These are phyloP conservation scores for Rosa persica DNA, from an alignment of 306 rosid genomes.

Conservation along the genomic window DNA sequence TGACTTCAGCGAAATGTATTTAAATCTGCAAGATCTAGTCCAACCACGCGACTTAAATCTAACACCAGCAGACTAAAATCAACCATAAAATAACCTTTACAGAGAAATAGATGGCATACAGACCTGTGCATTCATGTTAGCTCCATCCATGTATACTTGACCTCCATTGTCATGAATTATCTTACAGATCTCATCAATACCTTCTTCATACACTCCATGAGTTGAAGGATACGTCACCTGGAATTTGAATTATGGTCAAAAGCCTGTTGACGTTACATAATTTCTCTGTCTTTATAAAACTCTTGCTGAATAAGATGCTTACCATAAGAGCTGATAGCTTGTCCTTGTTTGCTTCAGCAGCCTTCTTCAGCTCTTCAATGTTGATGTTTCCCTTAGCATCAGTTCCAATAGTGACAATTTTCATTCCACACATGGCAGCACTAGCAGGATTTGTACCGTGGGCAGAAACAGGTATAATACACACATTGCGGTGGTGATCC, in stretches of 20 bases:
- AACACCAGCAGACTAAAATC: neutral
- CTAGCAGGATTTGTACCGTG: constrained; percentile 99
- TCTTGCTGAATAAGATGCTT: constrained; percentile 23
- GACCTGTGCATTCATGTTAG: constrained; percentile 99
- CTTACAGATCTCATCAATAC: constrained; percentile 95
- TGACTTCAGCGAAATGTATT: neutral
- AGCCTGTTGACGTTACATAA: neutral
- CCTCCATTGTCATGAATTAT: constrained; percentile 99
- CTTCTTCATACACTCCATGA: constrained; percentile 98
- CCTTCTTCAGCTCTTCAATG: constrained; percentile 83
- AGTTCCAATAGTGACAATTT: constrained; percentile 93
- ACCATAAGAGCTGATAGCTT: constrained; percentile 93
- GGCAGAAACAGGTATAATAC: constrained; percentile 97
- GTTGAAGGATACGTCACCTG: constrained; percentile 99
- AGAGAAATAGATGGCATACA: constrained; percentile 21
- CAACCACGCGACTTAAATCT: neutral
- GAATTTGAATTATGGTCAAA: constrained; percentile 40
- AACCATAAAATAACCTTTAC: neutral
- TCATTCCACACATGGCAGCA: constrained; percentile 99
- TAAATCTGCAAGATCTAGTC: neutral
- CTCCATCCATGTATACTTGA: constrained; percentile 99
- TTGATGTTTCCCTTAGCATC: constrained; percentile 98
- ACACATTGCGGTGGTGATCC: constrained; percentile 88
- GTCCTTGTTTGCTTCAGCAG: constrained; percentile 85
- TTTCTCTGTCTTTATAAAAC: constrained; percentile 12